Evolutionary conservation across 352 stramenopile genomes (phyloP).

Genomic region (Phytophthora palmivora): DNA sequence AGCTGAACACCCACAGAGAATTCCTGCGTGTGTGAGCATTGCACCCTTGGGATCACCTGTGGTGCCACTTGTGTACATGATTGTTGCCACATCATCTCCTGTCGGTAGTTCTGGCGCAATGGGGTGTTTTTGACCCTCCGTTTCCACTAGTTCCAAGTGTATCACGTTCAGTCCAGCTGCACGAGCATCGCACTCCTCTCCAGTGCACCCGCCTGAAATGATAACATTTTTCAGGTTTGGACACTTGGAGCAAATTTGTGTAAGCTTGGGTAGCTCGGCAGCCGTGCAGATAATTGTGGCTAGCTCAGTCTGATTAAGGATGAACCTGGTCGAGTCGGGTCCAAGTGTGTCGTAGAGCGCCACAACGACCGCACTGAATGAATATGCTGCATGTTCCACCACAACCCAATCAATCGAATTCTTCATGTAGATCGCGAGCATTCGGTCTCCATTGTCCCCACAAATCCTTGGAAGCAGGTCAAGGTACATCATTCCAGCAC

Average conservation of each 20-base stretch:
- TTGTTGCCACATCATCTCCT: slow-evolving; percentile 88
- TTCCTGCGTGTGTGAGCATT: slow-evolving; percentile 92
- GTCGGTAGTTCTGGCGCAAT: slow-evolving; percentile 39
- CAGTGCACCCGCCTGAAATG: slow-evolving; percentile 36
- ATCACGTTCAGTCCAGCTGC: slow-evolving; percentile 49
- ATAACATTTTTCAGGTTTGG: slow-evolving; percentile 59
- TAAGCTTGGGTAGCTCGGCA: slow-evolving; percentile 58
- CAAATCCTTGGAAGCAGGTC: slow-evolving; percentile 49
- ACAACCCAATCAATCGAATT: slow-evolving; percentile 97
- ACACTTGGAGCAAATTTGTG: slow-evolving; percentile 40
- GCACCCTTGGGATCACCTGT: slow-evolving; percentile 96
- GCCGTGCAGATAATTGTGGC: slow-evolving; percentile 71
- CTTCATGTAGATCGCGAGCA: slow-evolving; percentile 96
- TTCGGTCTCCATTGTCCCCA: slow-evolving; percentile 53
- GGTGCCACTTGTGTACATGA: slow-evolving; percentile 97
- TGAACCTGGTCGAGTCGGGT: slow-evolving; percentile 71
- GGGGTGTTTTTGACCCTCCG: slow-evolving; percentile 42
- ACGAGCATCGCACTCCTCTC: slow-evolving; percentile 40
- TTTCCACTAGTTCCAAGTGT: slow-evolving; percentile 48
- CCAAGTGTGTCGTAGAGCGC: slow-evolving; percentile 87
- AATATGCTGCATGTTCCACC: slow-evolving; percentile 85
- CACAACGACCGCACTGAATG: slow-evolving; percentile 49
- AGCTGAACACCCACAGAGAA: slow-evolving; percentile 43
- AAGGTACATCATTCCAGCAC: slow-evolving; percentile 53
- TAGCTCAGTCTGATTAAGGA: slow-evolving; percentile 80